Conservation (phyloP, 1,284 basidiomycete genomes). For the Phenoliferia sp. region DNA sequence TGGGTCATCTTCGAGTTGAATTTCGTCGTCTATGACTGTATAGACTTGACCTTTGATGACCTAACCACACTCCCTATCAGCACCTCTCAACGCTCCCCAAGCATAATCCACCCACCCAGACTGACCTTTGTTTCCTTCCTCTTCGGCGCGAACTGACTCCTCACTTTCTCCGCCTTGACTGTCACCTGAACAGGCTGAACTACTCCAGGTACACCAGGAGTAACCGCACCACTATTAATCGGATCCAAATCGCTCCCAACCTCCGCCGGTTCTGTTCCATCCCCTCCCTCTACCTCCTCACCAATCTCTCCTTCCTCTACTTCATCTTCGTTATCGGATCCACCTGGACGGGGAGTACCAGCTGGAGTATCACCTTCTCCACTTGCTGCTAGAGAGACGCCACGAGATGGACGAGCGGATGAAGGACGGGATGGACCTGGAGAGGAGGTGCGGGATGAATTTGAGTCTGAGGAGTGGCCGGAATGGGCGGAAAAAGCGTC, state of each 20-base stretch:
- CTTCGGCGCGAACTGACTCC: background rate
- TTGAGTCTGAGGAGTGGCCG: too few species aligned
- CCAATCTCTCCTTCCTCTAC: background rate
- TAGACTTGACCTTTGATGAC: conserved; percentile 70
- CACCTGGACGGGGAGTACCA: too few species aligned
- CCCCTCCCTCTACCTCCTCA: background rate
- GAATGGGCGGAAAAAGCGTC: too few species aligned
- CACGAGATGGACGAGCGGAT: too few species aligned
- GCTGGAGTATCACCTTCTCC: too few species aligned
- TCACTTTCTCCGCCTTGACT: background rate
- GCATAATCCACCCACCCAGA: background rate
- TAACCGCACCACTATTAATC: conserved; percentile 1
- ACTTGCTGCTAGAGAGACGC: too few species aligned
- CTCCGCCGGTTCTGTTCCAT: background rate
- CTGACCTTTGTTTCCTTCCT: conserved; percentile 7
- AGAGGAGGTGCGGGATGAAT: too few species aligned
- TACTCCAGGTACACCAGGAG: background rate
- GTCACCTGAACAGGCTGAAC: too few species aligned
- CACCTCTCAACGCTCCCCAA: background rate
- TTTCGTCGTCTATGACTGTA: conserved; percentile 80
- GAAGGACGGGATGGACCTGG: too few species aligned
- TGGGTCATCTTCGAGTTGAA: conserved; percentile 72
- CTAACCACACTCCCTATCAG: background rate
- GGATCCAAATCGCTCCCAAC: conserved; percentile 1
- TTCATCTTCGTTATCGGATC: background rate